These are phyloP conservation scores for Gorgonomyces haynaldii DNA, from an alignment of 192 early-diverging fungal genomes.

Conservation along the genomic window DNA sequence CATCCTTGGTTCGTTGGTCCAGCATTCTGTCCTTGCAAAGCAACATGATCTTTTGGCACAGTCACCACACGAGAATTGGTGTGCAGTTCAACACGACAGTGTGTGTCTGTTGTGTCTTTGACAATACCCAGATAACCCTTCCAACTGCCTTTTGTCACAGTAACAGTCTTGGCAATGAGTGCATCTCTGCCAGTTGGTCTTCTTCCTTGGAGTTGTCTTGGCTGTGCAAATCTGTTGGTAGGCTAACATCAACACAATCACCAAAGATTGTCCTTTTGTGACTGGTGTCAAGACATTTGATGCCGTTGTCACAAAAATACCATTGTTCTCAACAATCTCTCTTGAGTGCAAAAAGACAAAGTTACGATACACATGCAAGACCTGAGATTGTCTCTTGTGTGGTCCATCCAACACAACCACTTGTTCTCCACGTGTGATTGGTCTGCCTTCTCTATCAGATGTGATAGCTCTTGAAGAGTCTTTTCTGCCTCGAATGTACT, in stretches of 20 bases:
- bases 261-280: constrained; percentile 7
- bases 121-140: constrained; percentile 98
- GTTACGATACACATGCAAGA: constrained; percentile 72
- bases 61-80: constrained; percentile 72
- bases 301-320: constrained; percentile 63
- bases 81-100: constrained; percentile 83
- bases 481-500: constrained; percentile 62
- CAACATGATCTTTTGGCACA: constrained; percentile 68
- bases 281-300: constrained; percentile 35
- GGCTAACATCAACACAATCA: too few relatives aligned
- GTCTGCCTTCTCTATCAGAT: constrained; percentile 37
- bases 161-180: constrained; percentile 66
- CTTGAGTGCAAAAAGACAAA: constrained; percentile 71
- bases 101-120: constrained; percentile 63
- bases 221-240: not conserved
- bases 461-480: constrained; percentile 33
- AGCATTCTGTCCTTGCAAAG: constrained; percentile 35
- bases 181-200: constrained; percentile 36
- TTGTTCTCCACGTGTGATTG: constrained; percentile 52
- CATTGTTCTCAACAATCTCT: constrained; percentile 59
- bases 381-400: constrained; percentile 36
- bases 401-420: constrained; percentile 54
- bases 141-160: constrained; percentile 74
- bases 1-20: constrained; percentile 9
- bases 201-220: constrained; percentile 21